phyloP scores from a whole-genome alignment of 345 rosid genomes.

The Eucalyptus erythrocorys region DNA sequence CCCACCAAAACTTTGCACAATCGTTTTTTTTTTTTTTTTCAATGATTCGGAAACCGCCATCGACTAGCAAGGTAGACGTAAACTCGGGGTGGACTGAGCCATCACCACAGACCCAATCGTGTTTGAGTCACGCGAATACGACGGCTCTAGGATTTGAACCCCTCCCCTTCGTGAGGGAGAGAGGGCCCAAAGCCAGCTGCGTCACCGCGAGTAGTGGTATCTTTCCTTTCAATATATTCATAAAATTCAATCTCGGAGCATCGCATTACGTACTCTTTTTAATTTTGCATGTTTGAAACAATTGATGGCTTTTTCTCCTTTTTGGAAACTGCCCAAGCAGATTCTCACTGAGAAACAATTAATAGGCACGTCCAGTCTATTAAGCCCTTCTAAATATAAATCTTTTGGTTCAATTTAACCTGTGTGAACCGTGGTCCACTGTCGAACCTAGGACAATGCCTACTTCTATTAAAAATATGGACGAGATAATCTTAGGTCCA shows the following conservation, averaged over 20 bases:
- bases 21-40: too few species aligned
- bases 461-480: fast-evolving
- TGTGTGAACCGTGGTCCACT: fast-evolving
- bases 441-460: neutral
- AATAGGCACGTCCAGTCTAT: neutral
- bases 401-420: neutral
- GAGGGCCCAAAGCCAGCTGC: too few species aligned
- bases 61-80: too few species aligned
- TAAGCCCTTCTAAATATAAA: neutral
- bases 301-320: neutral
- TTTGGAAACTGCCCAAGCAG: neutral
- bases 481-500: neutral
- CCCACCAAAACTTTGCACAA: neutral
- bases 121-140: too few species aligned
- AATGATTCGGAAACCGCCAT: too few species aligned
- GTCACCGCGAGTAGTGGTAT: too few species aligned
- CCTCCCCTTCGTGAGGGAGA: too few species aligned
- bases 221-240: neutral
- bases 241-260: neutral
- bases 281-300: neutral
- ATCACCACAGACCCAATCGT: too few species aligned
- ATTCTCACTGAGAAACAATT: neutral
- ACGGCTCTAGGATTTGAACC: too few species aligned
- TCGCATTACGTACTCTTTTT: neutral
- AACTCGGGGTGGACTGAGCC: too few species aligned